Evolutionary conservation across 306 rosid species (phyloP).

Genomic region (Pueraria montana): DNA sequence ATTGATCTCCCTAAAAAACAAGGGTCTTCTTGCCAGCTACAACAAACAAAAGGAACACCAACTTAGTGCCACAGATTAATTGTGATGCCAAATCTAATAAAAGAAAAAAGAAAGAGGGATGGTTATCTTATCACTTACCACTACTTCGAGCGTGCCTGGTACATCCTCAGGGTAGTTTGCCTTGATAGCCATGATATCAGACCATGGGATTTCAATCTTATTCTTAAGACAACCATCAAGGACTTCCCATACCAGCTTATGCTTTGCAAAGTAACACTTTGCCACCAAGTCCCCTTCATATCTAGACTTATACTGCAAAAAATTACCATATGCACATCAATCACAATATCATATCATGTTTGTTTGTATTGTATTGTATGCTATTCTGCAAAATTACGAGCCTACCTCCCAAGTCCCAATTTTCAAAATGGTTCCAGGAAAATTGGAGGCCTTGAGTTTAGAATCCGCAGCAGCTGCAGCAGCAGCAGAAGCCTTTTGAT

Average conservation of each 20-base stretch:
- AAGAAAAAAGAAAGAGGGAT: neutral
- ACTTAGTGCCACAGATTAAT: conserved; percentile 33
- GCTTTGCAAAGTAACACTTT: conserved; percentile 89
- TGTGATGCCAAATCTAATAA: neutral
- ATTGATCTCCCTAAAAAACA: conserved; percentile 85
- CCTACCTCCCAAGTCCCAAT: conserved; percentile 90
- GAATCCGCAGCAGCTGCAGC: conserved; percentile 48
- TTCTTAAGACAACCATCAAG: conserved; percentile 91
- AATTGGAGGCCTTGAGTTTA: conserved; percentile 86
- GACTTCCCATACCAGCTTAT: conserved; percentile 93
- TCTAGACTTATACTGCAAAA: conserved; percentile 79
- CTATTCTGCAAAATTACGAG: neutral
- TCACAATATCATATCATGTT: neutral
- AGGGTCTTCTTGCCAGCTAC: conserved; percentile 84
- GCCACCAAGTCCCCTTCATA: conserved; percentile 91
- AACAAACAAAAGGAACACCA: conserved; percentile 45
- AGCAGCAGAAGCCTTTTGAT: conserved; percentile 53
- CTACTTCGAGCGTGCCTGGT: conserved; percentile 75
- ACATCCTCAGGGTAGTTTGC: conserved; percentile 83
- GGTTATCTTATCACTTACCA: conserved; percentile 58
- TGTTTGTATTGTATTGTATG: neutral
- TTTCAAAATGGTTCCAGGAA: conserved; percentile 71
- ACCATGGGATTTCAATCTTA: conserved; percentile 95
- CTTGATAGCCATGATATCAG: conserved; percentile 82
- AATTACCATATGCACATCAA: conserved; percentile 37